Evolutionary conservation across 805 yeast species (phyloP), one percentile per base, ranked within the genome.

Genomic region (Candida khao-thaluensis): DNA sequence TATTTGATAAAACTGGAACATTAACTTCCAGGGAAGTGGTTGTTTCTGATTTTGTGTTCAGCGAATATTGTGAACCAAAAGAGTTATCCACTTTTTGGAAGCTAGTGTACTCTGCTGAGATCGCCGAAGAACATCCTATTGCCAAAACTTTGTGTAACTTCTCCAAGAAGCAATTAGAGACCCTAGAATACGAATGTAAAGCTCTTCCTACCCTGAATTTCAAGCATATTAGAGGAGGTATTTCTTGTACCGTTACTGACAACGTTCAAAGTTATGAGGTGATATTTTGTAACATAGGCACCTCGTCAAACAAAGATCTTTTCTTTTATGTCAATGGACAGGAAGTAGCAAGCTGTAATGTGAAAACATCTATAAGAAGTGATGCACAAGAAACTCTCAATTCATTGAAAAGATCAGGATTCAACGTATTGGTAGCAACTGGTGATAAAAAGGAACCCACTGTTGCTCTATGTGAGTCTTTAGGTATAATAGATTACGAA

Each of bases 1-100:
- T 39, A 17, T 39, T 39, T 22, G 38, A 39, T 32, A 39, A 39
- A 22, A 39, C 42, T 5, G 42, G 42, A 7, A 39, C 42, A 3
- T 18, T 39, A 10, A 39, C 42, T 6, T 10, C 38, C 4, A 33
- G 42, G 28, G 38, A 39, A 17, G 34, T 39, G 4, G 26, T 21
- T 4, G 20, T 39, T 15, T 26, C 28, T n/a, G 34, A 39, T 9
- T 34, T 39, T 17, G 11, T 10, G n/a, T 39, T 39, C 14, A 21
- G 15, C 12, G 12, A 25, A 17, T 8, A 7, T 7, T 25, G 16
- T 21, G 25, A 17, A 16, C n/a, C 22, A 16, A 6, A 10, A 7
- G 27, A 23, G 5, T 25, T 18, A n/a, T 16, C 11, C 3, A 4
- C 10, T 7, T 39, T 39, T 20, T 39, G 42, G 42, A 33, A 28